Conservation (phyloP, 2,329 filamentous ascomycete species). For the Diplodia intermedia region DNA sequence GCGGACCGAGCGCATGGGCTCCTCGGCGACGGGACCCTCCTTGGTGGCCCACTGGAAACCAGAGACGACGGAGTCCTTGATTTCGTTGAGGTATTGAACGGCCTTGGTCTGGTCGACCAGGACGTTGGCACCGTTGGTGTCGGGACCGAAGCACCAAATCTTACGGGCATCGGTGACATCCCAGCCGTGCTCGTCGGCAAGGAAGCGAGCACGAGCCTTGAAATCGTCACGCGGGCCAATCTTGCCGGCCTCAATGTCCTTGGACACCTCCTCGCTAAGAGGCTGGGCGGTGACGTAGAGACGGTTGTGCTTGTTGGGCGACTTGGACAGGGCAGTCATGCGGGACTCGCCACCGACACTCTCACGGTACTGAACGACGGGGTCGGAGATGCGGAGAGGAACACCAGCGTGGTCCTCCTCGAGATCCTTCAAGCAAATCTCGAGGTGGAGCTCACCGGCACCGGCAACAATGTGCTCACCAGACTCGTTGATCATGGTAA, state of each 20-base stretch:
- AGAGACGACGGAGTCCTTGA: conserved; percentile 99
- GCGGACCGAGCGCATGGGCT: conserved; percentile 95
- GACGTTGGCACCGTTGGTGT: conserved; percentile 97
- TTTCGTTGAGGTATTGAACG: conserved; percentile 99
- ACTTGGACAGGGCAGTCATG: conserved; percentile 98
- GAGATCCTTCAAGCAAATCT: conserved; percentile 99
- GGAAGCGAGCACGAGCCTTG: conserved; percentile 94
- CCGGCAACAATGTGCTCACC: conserved; percentile 99
- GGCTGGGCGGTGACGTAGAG: conserved; percentile 94
- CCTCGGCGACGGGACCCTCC: conserved; percentile 96
- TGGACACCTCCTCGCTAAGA: conserved; percentile 87
- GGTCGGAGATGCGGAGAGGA: conserved; percentile 96
- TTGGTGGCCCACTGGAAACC: conserved; percentile 99
- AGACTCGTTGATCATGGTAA: conserved; percentile 86
- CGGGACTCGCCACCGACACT: conserved; percentile 83
- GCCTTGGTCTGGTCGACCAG: conserved; percentile 99
- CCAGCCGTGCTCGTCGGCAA: conserved; percentile 98
- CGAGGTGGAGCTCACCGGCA: conserved; percentile 98
- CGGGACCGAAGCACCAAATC: conserved; percentile 99
- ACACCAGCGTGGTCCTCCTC: conserved; percentile 99
- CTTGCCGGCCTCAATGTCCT: conserved; percentile 90
- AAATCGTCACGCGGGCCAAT: conserved; percentile 96
- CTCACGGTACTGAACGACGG: conserved; percentile 98
- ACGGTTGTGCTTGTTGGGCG: conserved; percentile 99
- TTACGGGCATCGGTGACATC: conserved; percentile 99